Evolutionary conservation across 2,329 filamentous ascomycete genomes (phyloP), one percentile per base, ranked within the genome.

Genomic region (Penicillium sp.): DNA sequence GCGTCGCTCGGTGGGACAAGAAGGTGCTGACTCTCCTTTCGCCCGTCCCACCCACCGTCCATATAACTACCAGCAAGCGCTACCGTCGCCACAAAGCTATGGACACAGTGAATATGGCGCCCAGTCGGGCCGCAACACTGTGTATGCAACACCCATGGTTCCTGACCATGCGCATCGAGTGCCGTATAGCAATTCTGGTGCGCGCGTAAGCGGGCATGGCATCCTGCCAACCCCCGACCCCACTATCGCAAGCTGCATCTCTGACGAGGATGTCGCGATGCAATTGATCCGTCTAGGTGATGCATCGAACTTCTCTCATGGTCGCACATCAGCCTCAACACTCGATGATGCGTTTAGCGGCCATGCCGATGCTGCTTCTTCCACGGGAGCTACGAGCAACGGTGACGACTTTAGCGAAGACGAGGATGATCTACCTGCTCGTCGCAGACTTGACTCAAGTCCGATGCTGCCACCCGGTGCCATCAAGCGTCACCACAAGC

Each of bases 211-310:
- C 55, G 79, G 74, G 53, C 75, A 82, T 65, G 87, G 88, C 57
- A 86, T 96, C 68, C 82, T 97, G 65, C 93, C 93, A 22, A 99
- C 95, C 2, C 95, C 95, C 28, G 95, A 98, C 71, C 94, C 94
- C n/a, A 99, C 95, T 13, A 91, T 98, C 69, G 92, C 92, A 57
- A 98, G 94, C 79, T 96, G 92, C 76, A 94, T 99, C 77, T 98
- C 94, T 14, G 95, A 99, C 75, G 95, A 99, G 78, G 95, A 99
- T 78, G 95, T 98, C 64, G 95, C 95, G 59, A 89, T 97, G 74
- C 95, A 98, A 79, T 83, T 99, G 71, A 98, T 99, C 89, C 90
- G 94, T 69, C 85, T 99, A 57, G 93, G 95, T 49, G 93, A 97
- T 75, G 92, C 93, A 69, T 95, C 93, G 59, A 96, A 96, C 75